Evolutionary conservation across 2,329 filamentous ascomycete genomes (phyloP).

Genomic region (Westerdykella aurantiaca): DNA sequence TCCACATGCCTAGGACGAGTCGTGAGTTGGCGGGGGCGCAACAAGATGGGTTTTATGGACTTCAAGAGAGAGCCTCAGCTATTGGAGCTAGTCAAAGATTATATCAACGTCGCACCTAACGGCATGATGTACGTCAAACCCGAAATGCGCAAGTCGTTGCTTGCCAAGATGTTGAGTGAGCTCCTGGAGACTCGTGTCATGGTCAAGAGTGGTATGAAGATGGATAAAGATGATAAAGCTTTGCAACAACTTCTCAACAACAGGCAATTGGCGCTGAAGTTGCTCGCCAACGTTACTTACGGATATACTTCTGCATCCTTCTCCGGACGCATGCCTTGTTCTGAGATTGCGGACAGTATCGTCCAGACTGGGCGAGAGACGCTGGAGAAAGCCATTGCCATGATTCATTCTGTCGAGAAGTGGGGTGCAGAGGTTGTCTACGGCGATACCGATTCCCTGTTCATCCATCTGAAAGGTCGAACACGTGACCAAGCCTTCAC

Average conservation of each 20-base stretch:
- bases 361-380: slow-evolving; percentile 95
- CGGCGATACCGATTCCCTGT: slow-evolving; percentile 93
- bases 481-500: slow-evolving; percentile 84
- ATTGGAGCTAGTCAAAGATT: slow-evolving; percentile 69
- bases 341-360: slow-evolving; percentile 96
- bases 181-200: slow-evolving; percentile 94
- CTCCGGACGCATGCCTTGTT: slow-evolving; percentile 95
- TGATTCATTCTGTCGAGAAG: slow-evolving; percentile 78
- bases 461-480: slow-evolving; percentile 81
- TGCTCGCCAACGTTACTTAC: slow-evolving; percentile 98
- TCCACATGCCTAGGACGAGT: slow-evolving; percentile 90
- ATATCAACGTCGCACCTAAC: slow-evolving; percentile 90
- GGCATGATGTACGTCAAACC: slow-evolving; percentile 92
- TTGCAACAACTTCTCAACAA: slow-evolving; percentile 88
- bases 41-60: slow-evolving; percentile 91
- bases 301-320: slow-evolving; percentile 97
- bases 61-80: slow-evolving; percentile 73
- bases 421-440: slow-evolving; percentile 98
- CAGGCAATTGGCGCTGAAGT: slow-evolving; percentile 84
- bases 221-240: slow-evolving; percentile 79
- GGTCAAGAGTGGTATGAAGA: slow-evolving; percentile 96
- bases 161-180: slow-evolving; percentile 95
- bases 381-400: slow-evolving; percentile 83
- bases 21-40: slow-evolving; percentile 77
- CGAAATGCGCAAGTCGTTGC: slow-evolving; percentile 77